These are phyloP conservation scores for Cyclostephanos invisitatus DNA, from an alignment of 108 stramenopile genomes.

Conservation along the genomic window DNA sequence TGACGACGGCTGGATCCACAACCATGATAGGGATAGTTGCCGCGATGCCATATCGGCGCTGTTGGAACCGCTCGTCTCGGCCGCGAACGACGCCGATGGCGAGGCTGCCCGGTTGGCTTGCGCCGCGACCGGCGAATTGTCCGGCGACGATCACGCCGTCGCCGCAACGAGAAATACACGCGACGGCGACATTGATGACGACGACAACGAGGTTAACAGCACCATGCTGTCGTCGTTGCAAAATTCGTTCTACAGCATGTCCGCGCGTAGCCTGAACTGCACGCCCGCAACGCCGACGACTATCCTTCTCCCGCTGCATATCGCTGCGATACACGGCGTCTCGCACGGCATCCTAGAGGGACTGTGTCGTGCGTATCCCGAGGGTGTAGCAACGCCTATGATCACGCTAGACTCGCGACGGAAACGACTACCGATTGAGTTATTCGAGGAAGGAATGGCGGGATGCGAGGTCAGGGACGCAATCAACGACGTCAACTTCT, in stretches of 20 bases:
- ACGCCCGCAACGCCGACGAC: not conserved
- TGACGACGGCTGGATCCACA: not conserved
- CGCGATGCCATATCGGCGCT: constrained; percentile 35
- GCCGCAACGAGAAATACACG: no score
- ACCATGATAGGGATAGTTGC: constrained; percentile 6
- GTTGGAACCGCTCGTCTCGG: constrained; percentile 20
- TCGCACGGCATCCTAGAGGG: constrained; percentile 32
- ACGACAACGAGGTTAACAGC: not conserved
- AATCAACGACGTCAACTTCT: not conserved
- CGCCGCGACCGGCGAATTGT: constrained; percentile 32
- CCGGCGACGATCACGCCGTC: no score
- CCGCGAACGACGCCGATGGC: not conserved
- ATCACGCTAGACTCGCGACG: constrained; percentile 3
- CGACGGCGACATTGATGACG: not conserved
- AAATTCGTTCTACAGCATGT: constrained; percentile 7
- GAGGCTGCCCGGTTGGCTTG: constrained; percentile 25
- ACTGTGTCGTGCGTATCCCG: constrained; percentile 39
- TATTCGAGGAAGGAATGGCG: constrained; percentile 47
- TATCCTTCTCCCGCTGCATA: constrained; percentile 35
- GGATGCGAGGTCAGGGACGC: constrained; percentile 34
- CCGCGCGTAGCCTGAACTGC: not conserved
- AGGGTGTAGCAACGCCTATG: constrained; percentile 42
- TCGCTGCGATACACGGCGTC: constrained; percentile 45
- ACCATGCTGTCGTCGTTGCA: no score
- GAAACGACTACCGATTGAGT: constrained; percentile 24